Conservation (phyloP, 1,284 basidiomycete genomes). For the Termitomyces sp. region DNA sequence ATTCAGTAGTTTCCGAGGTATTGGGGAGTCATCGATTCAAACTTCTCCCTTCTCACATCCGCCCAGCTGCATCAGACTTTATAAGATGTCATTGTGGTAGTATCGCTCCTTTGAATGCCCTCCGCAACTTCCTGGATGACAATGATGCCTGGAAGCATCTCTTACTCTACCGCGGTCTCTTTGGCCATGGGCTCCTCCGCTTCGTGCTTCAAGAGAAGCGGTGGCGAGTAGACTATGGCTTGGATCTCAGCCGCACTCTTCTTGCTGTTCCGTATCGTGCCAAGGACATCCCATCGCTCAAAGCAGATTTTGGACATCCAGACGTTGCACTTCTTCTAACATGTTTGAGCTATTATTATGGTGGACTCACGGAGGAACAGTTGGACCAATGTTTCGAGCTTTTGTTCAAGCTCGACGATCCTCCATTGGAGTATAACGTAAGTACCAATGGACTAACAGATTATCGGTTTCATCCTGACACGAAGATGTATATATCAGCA, state of each 20-base stretch:
- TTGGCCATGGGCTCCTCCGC: conserved; percentile 38
- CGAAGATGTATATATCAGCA: conserved; percentile 11
- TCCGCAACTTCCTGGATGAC: conserved; percentile 1
- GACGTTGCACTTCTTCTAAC: conserved; percentile 45
- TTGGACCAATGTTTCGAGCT: conserved; percentile 34
- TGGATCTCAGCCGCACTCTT: conserved; percentile 37
- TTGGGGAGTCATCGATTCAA: conserved; percentile 21
- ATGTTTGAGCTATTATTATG: conserved; percentile 48
- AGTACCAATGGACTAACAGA: background rate
- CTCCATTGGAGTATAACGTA: conserved; percentile 32
- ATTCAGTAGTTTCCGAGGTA: conserved; percentile 21
- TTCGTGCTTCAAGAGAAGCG: conserved; percentile 37
- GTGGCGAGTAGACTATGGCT: conserved; percentile 51
- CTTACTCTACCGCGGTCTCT: conserved; percentile 39
- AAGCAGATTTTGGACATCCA: conserved; percentile 53
- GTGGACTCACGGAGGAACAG: conserved; percentile 38
- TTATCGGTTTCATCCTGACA: background rate
- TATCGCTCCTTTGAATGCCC: background rate
- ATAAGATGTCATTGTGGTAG: conserved; percentile 14
- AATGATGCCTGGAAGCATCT: conserved; percentile 28
- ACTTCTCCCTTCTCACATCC: conserved; percentile 14
- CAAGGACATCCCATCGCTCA: conserved; percentile 43
- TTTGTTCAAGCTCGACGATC: conserved; percentile 41
- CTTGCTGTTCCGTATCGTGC: conserved; percentile 51
- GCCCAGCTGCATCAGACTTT: conserved; percentile 20